A percentile compares a stretch with the other conserved stretches of the same genome.
Evolutionary conservation across 208 protist species (phyloP).

Genomic region (Trypanosoma lewisi): DNA sequence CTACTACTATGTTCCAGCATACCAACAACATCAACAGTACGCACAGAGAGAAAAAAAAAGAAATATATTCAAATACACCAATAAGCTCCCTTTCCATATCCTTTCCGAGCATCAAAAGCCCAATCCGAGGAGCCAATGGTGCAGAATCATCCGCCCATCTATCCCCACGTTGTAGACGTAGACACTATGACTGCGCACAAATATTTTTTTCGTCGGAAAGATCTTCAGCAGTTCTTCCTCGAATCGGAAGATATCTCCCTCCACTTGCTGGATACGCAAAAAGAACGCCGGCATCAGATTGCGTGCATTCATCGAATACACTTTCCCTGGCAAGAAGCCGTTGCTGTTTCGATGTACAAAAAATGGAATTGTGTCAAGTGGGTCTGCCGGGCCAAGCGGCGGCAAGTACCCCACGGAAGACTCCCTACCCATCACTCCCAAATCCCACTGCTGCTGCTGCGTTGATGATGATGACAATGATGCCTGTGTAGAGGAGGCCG

Average conservation of each 20-base stretch:
- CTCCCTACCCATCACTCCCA: conserved; percentile 37
- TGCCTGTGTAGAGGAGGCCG: too few relatives aligned
- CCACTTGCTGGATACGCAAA: conserved; percentile 60
- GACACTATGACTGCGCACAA: conserved; percentile 62
- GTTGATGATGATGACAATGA: conserved; percentile 14
- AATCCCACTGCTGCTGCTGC: conserved; percentile 27
- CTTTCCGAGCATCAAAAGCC: conserved; percentile 56
- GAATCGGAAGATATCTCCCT: conserved; percentile 80
- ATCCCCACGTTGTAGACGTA: conserved; percentile 82
- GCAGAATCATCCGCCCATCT: conserved; percentile 69
- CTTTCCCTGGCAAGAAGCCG: conserved; percentile 65
- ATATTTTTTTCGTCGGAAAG: conserved; percentile 89
- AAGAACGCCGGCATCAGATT: conserved; percentile 79
- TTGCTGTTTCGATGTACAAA: conserved; percentile 83
- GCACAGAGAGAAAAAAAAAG: conserved; percentile 16
- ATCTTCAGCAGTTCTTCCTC: conserved; percentile 91
- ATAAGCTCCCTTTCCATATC: not conserved
- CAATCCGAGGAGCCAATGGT: conserved; percentile 85
- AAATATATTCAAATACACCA: not conserved
- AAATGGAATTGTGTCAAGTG: conserved; percentile 76
- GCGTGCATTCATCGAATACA: conserved; percentile 68
- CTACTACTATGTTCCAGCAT: too few relatives aligned
- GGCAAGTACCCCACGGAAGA: conserved; percentile 70
- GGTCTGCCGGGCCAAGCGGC: conserved; percentile 76
- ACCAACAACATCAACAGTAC: conserved; percentile 17